phyloP scores from a whole-genome alignment of 345 rosid genomes.

The Eucalyptus grandis region DNA sequence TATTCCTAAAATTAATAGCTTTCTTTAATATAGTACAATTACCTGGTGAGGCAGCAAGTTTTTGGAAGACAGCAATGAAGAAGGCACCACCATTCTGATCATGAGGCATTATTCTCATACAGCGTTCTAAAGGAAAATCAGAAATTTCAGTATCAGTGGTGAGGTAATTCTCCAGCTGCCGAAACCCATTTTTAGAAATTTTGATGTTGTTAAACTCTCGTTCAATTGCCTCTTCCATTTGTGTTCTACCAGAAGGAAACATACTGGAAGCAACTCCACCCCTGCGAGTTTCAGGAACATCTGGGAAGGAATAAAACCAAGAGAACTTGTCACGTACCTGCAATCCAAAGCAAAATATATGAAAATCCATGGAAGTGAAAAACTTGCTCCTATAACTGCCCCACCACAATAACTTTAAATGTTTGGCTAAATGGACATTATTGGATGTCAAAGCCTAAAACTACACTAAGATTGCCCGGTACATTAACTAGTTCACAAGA shows the following conservation, averaged over 20 bases:
- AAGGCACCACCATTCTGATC: conserved; percentile 96
- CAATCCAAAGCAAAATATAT: not conserved
- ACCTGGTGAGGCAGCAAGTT: conserved; percentile 73
- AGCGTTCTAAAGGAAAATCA: conserved; percentile 74
- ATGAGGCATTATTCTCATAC: conserved; percentile 92
- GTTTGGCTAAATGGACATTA: not conserved
- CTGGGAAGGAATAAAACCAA: conserved; percentile 72
- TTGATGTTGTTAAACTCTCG: not conserved
- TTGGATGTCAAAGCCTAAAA: not conserved
- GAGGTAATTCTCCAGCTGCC: not conserved
- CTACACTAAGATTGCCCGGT: not conserved
- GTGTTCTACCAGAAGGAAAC: conserved; percentile 70
- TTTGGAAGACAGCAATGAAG: conserved; percentile 78
- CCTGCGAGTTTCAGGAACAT: conserved; percentile 39
- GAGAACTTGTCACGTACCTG: conserved; percentile 68
- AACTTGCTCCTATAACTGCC: not conserved
- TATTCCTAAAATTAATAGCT: not conserved
- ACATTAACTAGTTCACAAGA: not conserved
- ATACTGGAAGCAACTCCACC: conserved; percentile 53
- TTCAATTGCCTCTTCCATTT: not conserved
- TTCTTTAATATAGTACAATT: not conserved
- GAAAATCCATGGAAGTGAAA: not conserved
- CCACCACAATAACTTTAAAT: not conserved
- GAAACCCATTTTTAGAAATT: not conserved
- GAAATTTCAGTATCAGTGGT: conserved; percentile 34